phyloP scores from a whole-genome alignment of 768 basidiomycete species.

The Russula virescens region DNA sequence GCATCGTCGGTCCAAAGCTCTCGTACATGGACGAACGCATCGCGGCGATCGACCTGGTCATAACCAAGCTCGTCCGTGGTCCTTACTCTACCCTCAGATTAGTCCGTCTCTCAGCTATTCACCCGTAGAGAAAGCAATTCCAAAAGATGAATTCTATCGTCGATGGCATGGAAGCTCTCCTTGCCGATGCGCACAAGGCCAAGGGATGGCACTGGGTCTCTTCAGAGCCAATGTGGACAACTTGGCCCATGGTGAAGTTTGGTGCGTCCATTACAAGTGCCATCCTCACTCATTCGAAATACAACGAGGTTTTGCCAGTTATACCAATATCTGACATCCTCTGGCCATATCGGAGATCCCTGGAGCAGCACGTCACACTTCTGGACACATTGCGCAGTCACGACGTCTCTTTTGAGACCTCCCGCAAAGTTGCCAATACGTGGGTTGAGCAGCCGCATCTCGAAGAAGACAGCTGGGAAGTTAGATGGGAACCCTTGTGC shows the following conservation, averaged over 20 bases:
- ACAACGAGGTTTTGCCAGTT: slow-evolving; percentile 35
- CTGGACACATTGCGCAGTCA: slow-evolving; percentile 57
- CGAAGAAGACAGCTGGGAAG: slow-evolving; percentile 63
- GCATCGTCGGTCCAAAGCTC: slow-evolving; percentile 61
- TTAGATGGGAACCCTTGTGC: slow-evolving; percentile 74
- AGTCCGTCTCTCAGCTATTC: neutral
- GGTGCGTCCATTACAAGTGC: slow-evolving; percentile 38
- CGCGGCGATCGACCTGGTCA: slow-evolving; percentile 49
- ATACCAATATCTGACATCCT: slow-evolving; percentile 51
- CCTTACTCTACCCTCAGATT: neutral
- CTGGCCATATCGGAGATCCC: slow-evolving; percentile 60
- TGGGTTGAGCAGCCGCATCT: slow-evolving; percentile 71
- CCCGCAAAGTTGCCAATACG: slow-evolving; percentile 51
- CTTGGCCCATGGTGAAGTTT: slow-evolving; percentile 78
- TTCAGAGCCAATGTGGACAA: slow-evolving; percentile 71
- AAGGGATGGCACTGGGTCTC: slow-evolving; percentile 71
- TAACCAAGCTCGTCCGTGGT: slow-evolving; percentile 58
- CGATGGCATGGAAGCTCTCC: slow-evolving; percentile 57
- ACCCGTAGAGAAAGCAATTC: slow-evolving; percentile 62
- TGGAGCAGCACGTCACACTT: slow-evolving; percentile 50
- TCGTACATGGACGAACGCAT: slow-evolving; percentile 62
- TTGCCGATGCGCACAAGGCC: slow-evolving; percentile 62
- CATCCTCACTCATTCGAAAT: neutral
- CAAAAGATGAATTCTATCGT: slow-evolving; percentile 56
- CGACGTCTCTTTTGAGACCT: slow-evolving; percentile 62